phyloP scores from a whole-genome alignment of 1,284 basidiomycete species.

The Puccinia triticina region DNA sequence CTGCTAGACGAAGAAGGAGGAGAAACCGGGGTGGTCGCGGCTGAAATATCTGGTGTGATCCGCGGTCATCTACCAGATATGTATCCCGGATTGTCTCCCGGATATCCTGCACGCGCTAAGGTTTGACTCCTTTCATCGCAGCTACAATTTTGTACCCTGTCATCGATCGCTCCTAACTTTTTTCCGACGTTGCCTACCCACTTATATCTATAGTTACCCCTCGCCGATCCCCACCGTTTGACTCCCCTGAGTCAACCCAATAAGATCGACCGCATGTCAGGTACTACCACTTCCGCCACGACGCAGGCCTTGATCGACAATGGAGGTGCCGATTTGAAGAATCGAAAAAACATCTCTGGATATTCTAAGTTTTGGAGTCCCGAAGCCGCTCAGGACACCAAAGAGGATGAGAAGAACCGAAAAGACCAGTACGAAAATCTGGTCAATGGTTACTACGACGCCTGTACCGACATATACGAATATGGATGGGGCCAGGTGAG shows the following conservation, averaged over 20 bases:
- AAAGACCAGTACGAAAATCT: conserved; percentile 87
- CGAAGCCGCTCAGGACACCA: conserved; percentile 74
- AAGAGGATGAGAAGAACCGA: conserved; percentile 73
- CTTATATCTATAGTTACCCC: neutral
- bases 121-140: too few species aligned
- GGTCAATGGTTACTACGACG: conserved; percentile 73
- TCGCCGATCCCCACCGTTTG: neutral
- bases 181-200: neutral
- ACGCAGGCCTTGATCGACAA: conserved; percentile 19
- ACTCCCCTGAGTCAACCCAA: neutral
- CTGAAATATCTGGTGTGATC: too few species aligned
- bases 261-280: neutral
- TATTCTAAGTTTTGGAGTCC: conserved; percentile 95
- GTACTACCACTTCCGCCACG: conserved; percentile 5
- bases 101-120: too few species aligned
- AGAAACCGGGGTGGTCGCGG: too few species aligned
- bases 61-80: too few species aligned
- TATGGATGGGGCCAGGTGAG: conserved; percentile 66
- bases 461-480: conserved; percentile 85
- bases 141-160: too few species aligned
- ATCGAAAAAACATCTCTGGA: conserved; percentile 78
- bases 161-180: neutral
- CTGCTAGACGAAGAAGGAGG: too few species aligned
- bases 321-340: conserved; percentile 64
- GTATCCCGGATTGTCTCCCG: too few species aligned